Evolutionary conservation across 164 flowering plant species (phyloP), one percentile per base, ranked within the genome.

Genomic region (Magnolia officinalis): DNA sequence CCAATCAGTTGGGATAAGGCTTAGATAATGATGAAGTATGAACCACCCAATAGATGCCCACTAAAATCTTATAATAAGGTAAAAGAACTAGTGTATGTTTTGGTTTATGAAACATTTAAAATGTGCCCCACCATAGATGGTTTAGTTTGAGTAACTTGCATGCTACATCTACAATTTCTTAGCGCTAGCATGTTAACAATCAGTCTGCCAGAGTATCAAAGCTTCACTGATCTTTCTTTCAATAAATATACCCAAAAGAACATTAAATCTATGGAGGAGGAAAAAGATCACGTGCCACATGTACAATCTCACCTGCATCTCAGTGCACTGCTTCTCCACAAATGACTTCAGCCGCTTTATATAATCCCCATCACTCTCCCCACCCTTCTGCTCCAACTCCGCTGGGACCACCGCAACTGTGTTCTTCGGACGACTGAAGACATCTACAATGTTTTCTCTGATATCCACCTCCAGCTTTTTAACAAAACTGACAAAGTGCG

Each of bases 401-500:
- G 96, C 94, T 37, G 99, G 97, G 69, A 92, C 92, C 63, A 90
- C 92, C 1, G 90, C 86, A 75, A 94, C 98, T 83, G 89, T 85
- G 79, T 82, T 88, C 82, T 90, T 94, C 21, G 99, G 89, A 58
- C 80, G 90, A 81, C 98, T 92, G 75, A 86, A 96, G 37, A 87
- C 82, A n/a, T 91, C 92, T 9, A 96, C 87, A 73, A 90, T 85
- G 78, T 82, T 86, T 63, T 94, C 98, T 76, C 98, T 90, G 76
- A 92, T 91, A 55, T 82, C 84, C 71, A 77, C 82, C 82, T 91
- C 99, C 82, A 94, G 78, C 51, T 72, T 86, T 84, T 84, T 86
- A 8, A 91, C 82, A 50, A 88, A 84, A 73, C 70, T 77, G 50
- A 89, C 88, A 82, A 96, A 96, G 66, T 81, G 81, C 67, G 82